Evolutionary conservation across 2,329 filamentous ascomycete genomes (phyloP).

Genomic region (Sporothrix luriei): DNA sequence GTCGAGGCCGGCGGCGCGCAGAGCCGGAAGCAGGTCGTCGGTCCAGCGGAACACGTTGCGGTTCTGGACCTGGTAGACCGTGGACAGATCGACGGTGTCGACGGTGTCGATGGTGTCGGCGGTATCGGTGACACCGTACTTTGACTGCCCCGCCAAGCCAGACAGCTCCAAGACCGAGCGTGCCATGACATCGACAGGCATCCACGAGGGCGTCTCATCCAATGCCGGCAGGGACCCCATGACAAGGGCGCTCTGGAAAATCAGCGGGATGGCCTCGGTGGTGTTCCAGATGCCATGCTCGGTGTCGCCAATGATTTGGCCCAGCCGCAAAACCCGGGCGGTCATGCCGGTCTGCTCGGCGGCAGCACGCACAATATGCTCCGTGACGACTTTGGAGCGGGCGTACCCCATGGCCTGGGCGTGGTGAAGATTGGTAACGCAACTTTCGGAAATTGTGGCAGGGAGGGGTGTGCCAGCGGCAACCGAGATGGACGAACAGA

Average conservation of each 20-base stretch:
- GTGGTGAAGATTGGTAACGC: slow-evolving; percentile 38
- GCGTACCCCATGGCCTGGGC: slow-evolving; percentile 57
- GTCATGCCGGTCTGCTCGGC: slow-evolving; percentile 22
- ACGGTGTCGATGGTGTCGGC: slow-evolving; percentile 36
- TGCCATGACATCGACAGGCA: slow-evolving; percentile 52
- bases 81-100: not conserved
- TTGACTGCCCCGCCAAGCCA: not conserved
- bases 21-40: slow-evolving; percentile 48
- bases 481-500: slow-evolving; percentile 51
- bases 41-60: slow-evolving; percentile 51
- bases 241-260: slow-evolving; percentile 51
- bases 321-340: slow-evolving; percentile 49
- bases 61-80: slow-evolving; percentile 53
- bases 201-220: slow-evolving; percentile 50
- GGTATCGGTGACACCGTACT: slow-evolving; percentile 12
- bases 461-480: slow-evolving; percentile 47
- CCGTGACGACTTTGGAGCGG: slow-evolving; percentile 35
- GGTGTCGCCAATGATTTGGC: slow-evolving; percentile 56
- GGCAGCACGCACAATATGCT: slow-evolving; percentile 30
- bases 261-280: slow-evolving; percentile 56
- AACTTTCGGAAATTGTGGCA: slow-evolving; percentile 44
- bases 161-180: slow-evolving; percentile 44
- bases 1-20: slow-evolving; percentile 48
- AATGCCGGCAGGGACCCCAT: slow-evolving; percentile 51
- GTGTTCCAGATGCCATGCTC: slow-evolving; percentile 54